Conservation (phyloP, 2,329 filamentous ascomycete species). For the Exophiala lecanii-corni region DNA sequence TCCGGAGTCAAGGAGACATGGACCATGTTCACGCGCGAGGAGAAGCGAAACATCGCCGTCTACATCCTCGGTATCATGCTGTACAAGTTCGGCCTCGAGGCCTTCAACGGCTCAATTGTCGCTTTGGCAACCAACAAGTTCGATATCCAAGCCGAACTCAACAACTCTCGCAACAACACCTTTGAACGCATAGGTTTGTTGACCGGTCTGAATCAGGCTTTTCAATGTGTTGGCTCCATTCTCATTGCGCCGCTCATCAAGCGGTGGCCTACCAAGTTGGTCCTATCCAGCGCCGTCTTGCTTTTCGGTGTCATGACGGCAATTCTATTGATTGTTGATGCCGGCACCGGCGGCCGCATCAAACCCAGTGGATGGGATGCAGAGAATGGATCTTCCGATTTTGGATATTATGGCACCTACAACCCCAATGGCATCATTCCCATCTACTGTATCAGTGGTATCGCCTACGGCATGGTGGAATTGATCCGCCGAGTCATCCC, state of each 20-base stretch:
- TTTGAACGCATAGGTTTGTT: constrained; percentile 47
- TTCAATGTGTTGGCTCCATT: constrained; percentile 48
- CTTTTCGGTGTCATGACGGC: constrained; percentile 46
- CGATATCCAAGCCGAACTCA: constrained; percentile 39
- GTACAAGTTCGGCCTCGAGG: constrained; percentile 50
- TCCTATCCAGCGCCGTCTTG: constrained; percentile 42
- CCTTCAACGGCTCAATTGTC: constrained; percentile 49
- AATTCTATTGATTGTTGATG: constrained; percentile 46
- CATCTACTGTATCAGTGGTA: constrained; percentile 42
- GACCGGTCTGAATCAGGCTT: constrained; percentile 48
- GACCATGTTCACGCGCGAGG: constrained; percentile 33
- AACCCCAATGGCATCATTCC: constrained; percentile 50
- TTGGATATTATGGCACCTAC: background rate
- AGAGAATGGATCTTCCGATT: background rate
- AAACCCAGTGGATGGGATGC: background rate
- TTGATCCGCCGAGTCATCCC: constrained; percentile 49
- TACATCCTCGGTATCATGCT: constrained; percentile 50
- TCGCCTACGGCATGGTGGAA: constrained; percentile 46
- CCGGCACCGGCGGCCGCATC: constrained; percentile 41
- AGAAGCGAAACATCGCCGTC: constrained; percentile 44
- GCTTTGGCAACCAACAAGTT: constrained; percentile 49
- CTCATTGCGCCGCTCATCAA: constrained; percentile 49
- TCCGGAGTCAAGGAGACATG: constrained; percentile 4
- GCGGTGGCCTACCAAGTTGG: constrained; percentile 44
- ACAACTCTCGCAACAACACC: constrained; percentile 34